Evolutionary conservation across 2,329 filamentous ascomycete genomes (phyloP), one percentile per base, ranked within the genome.

Genomic region (Beauveria sp.): DNA sequence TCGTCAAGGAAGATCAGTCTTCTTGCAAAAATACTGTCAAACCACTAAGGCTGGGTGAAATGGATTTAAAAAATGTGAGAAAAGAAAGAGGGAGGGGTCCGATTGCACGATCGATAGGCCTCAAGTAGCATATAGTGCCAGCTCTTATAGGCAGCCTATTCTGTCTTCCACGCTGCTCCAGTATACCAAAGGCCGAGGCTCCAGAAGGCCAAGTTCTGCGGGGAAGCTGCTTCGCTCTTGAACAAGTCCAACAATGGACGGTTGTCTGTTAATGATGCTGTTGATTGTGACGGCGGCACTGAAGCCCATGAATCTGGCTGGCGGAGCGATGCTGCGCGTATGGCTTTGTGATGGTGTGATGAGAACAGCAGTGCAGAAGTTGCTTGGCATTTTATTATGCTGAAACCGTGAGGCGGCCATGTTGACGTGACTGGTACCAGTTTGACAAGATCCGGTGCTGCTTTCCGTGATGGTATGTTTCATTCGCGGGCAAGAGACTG

Each of bases 151-250:
- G 22, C 73, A 74, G 49, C 76, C 75, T 70, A 86, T 84, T 58
- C 83, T 78, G 74, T 86, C 84, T 72, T 87, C 84, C 53, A 87
- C 71, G 45, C 85, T 83, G 65, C 81, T 83, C 80, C 84, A 87
- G 73, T 85, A 86, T 59, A 86, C 82, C 42, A 86, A 77, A 12
- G 85, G 85, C 49, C 85, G 75, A 2, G 85, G 85, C 72, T 88
- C 85, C 28, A 88, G 77, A 20, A 88, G 75, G 66, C 76, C 77
- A 9, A 87, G 75, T 67, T 83, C 83, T 57, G 75, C 75, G 10
- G 77, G 77, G 60, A 83, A 85, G 66, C 73, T 77, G 67, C 73
- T 75, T 65, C 78, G 79, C 73, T 87, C 84, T 67, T 83, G 82
- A 67, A 86, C 82, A 64, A 85, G 73, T 67, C 81, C 77, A n/a